Evolutionary conservation across 768 basidiomycete species (phyloP).

Genomic region (Podaxis sp.): DNA sequence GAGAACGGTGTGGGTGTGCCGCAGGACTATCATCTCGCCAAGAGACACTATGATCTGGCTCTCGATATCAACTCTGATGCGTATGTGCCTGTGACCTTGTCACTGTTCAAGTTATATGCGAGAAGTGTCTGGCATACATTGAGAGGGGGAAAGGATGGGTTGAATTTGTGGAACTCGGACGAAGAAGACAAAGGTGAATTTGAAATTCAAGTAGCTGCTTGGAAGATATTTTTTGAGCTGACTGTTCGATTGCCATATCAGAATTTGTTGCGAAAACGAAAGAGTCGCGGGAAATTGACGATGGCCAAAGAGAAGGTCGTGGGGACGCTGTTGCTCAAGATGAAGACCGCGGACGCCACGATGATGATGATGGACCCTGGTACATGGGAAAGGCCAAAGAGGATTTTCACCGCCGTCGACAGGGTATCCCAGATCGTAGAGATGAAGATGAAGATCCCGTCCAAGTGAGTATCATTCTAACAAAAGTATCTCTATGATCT

Average conservation of each 20-base stretch:
- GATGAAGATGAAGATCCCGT: constrained; percentile 68
- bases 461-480: constrained; percentile 39
- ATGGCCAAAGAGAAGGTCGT: constrained; percentile 24
- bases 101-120: constrained; percentile 75
- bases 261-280: constrained; percentile 17
- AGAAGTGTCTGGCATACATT: constrained; percentile 83
- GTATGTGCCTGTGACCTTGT: constrained; percentile 81
- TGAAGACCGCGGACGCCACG: constrained; percentile 28
- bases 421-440: constrained; percentile 27
- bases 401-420: constrained; percentile 60
- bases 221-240: not conserved
- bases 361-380: constrained; percentile 70
- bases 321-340: constrained; percentile 25
- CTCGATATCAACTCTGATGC: constrained; percentile 86
- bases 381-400: constrained; percentile 81
- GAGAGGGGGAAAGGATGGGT: constrained; percentile 63
- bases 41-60: constrained; percentile 90
- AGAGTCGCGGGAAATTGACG: constrained; percentile 37
- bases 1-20: constrained; percentile 93
- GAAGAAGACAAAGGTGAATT: constrained; percentile 40
- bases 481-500: not conserved
- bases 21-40: constrained; percentile 95
- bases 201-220: not conserved
- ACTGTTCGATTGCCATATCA: not conserved
- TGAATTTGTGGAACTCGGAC: constrained; percentile 62